Evolutionary conservation across 1,139 yeast genomes (phyloP), one percentile per base, ranked within the genome.

Genomic region (Candida glucosophila): DNA sequence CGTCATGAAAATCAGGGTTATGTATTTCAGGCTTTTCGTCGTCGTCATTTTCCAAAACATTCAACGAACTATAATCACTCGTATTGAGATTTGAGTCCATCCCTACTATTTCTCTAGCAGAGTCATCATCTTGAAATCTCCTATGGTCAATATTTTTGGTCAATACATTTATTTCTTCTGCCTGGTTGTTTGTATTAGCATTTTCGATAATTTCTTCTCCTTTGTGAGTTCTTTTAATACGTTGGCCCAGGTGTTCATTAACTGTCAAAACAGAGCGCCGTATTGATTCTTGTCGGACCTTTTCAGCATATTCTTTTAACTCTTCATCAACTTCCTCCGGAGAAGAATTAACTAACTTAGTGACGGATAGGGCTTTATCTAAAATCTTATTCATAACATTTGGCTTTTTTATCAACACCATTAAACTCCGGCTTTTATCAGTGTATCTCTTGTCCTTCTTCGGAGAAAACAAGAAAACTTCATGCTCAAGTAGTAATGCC

Each of bases 181-280:
- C 54, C 14, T 44, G 50, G 8, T 39, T 37, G 15, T 39, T 45
- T 22, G 43, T 44, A 25, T 50, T 44, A 19, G 52, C 52, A 27
- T 65, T 67, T 28, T 79, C 90, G n/a, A 80, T 63, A 20, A 80
- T 51, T 40, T 82, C 90, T 35, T 85, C 95, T 16, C 95, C 95
- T 46, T 80, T 82, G 44, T 82, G 94, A 2, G 94, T 82, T 41
- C 83, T 61, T 38, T 86, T 65, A 29, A 82, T 74, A 26, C 77
- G 61, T 15, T 82, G 82, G 18, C 49, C 51, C 23, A 59, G 69
- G 4, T 41, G 44, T 18, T 56, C 62, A 17, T 68, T 71, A 22
- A 58, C 69, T 24, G 74, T 73, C 22, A 81, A 52, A 6, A 81
- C 78, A 3, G 80, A 64, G 28, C 78, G 73, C 16, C 73, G 61